Evolutionary conservation across 441 rosid species (phyloP), one percentile per base, ranked within the genome.

Genomic region (Jatropha multifida): DNA sequence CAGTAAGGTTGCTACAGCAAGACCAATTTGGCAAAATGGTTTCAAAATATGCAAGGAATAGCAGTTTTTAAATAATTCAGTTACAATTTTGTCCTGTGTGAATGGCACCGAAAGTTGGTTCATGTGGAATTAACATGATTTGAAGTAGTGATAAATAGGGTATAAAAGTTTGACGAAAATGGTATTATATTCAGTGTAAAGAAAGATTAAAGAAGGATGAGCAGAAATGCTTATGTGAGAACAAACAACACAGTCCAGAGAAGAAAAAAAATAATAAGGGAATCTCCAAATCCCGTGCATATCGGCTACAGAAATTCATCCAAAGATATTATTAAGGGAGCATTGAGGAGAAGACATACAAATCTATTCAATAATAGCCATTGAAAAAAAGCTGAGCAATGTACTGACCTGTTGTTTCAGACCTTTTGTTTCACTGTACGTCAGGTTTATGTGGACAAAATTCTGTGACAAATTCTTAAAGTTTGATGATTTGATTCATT

Each of bases 221-320:
- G 15, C 10, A 27, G 64, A 68, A 48, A 26, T 13, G 3, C 6
- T 49, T 48, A 27, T 60, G 64, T 40, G 7, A 60, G 71, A 27
- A 26, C 15, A 15, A 32, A 32, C 32, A 32, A 32, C 32, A 32
- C 42, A 65, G 5, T 7, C 4, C 12, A 68, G 26, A 48, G 32
- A 67, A 46, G 17, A 10, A 41, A 64, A 8, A 5, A 1, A 38
- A 38, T 40, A 38, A 20, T 7, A 58, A 66, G 37, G 44, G n/a
- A 32, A 26, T 67, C 12, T 32, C 7, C 20, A 26, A 49, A 49
- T 40, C 69, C 37, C 20, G 23, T 26, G 56, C 17, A 5, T 68
- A 32, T 68, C 11, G 17, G 42, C 60, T 14, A 3, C 26, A 63
- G 44, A 63, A n/a, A 63, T 44, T 44, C 58, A 72, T 72, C 75